phyloP scores from a whole-genome alignment of 2,329 filamentous ascomycete genomes.

The Zymoseptoria passerinii region DNA sequence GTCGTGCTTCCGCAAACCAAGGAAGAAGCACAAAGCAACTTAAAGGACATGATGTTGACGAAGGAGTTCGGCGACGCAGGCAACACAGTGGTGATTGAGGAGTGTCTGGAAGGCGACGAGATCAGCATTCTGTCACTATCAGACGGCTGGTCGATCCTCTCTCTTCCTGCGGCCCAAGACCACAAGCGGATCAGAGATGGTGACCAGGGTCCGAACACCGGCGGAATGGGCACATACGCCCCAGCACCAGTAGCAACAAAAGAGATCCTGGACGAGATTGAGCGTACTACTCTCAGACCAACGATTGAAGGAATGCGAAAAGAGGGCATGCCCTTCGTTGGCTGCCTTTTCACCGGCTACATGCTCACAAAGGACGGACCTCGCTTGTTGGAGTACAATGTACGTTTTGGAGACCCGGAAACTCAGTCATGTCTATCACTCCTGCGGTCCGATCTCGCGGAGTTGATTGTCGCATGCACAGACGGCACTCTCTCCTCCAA shows the following conservation, averaged over 20 bases:
- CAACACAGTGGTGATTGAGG: slow-evolving; percentile 88
- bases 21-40: slow-evolving; percentile 70
- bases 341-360: slow-evolving; percentile 78
- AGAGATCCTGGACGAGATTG: slow-evolving; percentile 67
- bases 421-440: slow-evolving; percentile 79
- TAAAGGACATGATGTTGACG: slow-evolving; percentile 85
- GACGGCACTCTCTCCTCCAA: slow-evolving; percentile 59
- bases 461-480: slow-evolving; percentile 80
- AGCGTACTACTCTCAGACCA: slow-evolving; percentile 75
- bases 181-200: slow-evolving; percentile 93
- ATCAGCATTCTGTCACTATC: slow-evolving; percentile 85
- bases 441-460: slow-evolving; percentile 76
- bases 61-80: slow-evolving; percentile 81
- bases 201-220: slow-evolving; percentile 86
- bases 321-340: slow-evolving; percentile 62
- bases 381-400: slow-evolving; percentile 85
- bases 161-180: slow-evolving; percentile 84
- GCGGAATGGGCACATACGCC: slow-evolving; percentile 96
- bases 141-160: slow-evolving; percentile 77
- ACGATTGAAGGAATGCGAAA: slow-evolving; percentile 81
- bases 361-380: slow-evolving; percentile 81
- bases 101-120: slow-evolving; percentile 85
- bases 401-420: slow-evolving; percentile 86
- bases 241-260: slow-evolving; percentile 48
- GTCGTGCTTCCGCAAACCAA: slow-evolving; percentile 80